Conservation (phyloP, 768 basidiomycete species). For the Boletellus ananiceps region DNA sequence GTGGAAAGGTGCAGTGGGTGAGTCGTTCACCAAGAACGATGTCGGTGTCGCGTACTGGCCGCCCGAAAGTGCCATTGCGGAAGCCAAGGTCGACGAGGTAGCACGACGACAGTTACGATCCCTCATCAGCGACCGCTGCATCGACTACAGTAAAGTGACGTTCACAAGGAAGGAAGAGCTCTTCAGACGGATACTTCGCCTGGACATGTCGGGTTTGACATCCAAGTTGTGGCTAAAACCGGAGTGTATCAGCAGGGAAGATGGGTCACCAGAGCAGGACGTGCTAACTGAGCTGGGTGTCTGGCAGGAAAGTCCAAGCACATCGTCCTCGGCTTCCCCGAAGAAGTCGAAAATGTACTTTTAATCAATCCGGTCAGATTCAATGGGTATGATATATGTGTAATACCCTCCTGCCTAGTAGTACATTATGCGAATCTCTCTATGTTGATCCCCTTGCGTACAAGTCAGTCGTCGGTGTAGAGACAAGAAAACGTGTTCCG, state of each 20-base stretch:
- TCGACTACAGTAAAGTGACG: slow-evolving; percentile 16
- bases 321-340: not conserved
- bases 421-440: not conserved
- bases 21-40: not conserved
- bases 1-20: slow-evolving; percentile 14
- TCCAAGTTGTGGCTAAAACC: slow-evolving; percentile 6
- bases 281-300: slow-evolving; percentile 18
- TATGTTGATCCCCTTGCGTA: no score
- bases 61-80: not conserved
- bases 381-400: not conserved
- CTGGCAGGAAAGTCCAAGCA: slow-evolving; percentile 11
- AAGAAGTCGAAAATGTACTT: not conserved
- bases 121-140: slow-evolving; percentile 21
- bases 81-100: not conserved
- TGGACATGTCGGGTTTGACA: slow-evolving; percentile 14
- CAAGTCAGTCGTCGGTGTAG: no score
- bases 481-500: no score
- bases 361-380: not conserved
- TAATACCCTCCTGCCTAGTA: not conserved
- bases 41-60: slow-evolving; percentile 11
- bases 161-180: slow-evolving; percentile 5
- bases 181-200: slow-evolving; percentile 9
- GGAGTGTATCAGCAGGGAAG: slow-evolving; percentile 1
- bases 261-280: slow-evolving; percentile 8
- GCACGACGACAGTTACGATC: slow-evolving; percentile 5